Percentiles rank a stretch among this genome's conserved stretches.
These are phyloP conservation scores for Tetrastigma voinierianum DNA, from an alignment of 164 flowering plant species.

Conservation along the genomic window DNA sequence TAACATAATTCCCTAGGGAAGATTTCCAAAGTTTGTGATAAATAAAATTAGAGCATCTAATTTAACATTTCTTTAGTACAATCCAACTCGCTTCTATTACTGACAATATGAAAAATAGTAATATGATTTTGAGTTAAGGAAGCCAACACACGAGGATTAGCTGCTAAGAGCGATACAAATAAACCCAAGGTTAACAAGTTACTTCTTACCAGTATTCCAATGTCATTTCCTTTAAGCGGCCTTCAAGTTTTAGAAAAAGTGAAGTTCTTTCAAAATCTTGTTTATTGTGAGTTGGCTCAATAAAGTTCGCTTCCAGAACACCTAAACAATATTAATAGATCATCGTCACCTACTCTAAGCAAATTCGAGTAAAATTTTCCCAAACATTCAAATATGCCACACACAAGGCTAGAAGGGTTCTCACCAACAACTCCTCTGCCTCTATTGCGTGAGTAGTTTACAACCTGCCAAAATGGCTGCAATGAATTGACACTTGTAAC, in stretches of 20 bases:
- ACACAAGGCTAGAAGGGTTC: constrained; percentile 15
- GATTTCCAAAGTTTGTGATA: background rate
- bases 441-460: constrained; percentile 39
- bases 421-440: constrained; percentile 95
- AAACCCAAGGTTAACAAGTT: background rate
- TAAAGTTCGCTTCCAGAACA: constrained; percentile 84
- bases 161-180: background rate
- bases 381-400: background rate
- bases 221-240: constrained; percentile 87
- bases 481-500: constrained; percentile 5
- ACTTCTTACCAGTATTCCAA: constrained; percentile 78
- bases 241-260: constrained; percentile 82
- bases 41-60: too few species aligned
- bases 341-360: background rate
- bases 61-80: too few species aligned
- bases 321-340: constrained; percentile 40
- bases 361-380: background rate
- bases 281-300: constrained; percentile 90
- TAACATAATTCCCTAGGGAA: background rate
- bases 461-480: constrained; percentile 92
- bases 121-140: too few species aligned
- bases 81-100: too few species aligned
- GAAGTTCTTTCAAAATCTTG: constrained; percentile 95
- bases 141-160: background rate
- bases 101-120: too few species aligned